These are phyloP conservation scores for Litsea cubeba DNA, from an alignment of 164 flowering plant species.

Conservation along the genomic window DNA sequence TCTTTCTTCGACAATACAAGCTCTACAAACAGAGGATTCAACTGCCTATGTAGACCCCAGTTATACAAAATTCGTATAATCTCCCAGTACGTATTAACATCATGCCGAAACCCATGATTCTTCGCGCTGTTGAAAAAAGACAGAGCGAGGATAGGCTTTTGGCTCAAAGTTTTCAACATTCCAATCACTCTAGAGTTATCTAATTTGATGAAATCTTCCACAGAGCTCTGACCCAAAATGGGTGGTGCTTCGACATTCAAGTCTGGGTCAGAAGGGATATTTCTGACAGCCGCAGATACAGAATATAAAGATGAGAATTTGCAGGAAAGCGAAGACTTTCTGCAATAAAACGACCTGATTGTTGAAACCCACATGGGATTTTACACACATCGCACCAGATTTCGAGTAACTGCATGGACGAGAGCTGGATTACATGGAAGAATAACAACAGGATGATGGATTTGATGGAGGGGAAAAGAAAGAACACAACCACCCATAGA, in stretches of 20 bases:
- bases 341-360: slow-evolving; percentile 6
- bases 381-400: background rate
- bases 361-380: slow-evolving; percentile 26
- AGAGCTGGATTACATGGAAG: too few relatives aligned
- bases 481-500: too few relatives aligned
- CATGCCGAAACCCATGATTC: slow-evolving; percentile 42
- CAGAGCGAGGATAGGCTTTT: slow-evolving; percentile 47
- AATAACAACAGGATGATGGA: too few relatives aligned
- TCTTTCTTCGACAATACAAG: slow-evolving; percentile 29
- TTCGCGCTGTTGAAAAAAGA: slow-evolving; percentile 40
- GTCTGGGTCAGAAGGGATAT: background rate
- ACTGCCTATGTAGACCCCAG: slow-evolving; percentile 33
- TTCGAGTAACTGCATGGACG: background rate
- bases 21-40: slow-evolving; percentile 48
- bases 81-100: slow-evolving; percentile 35
- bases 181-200: slow-evolving; percentile 29
- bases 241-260: slow-evolving; percentile 12
- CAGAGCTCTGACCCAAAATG: background rate
- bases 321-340: slow-evolving; percentile 6
- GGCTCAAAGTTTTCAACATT: slow-evolving; percentile 30
- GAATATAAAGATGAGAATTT: slow-evolving; percentile 11
- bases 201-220: slow-evolving; percentile 11
- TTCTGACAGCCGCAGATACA: slow-evolving; percentile 5
- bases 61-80: slow-evolving; percentile 44
- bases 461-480: too few relatives aligned